Percentiles rank a stretch among this genome's conserved stretches.
These are phyloP conservation scores for Lolium perenne DNA, from an alignment of 176 grass and related monocot species.

Conservation along the genomic window DNA sequence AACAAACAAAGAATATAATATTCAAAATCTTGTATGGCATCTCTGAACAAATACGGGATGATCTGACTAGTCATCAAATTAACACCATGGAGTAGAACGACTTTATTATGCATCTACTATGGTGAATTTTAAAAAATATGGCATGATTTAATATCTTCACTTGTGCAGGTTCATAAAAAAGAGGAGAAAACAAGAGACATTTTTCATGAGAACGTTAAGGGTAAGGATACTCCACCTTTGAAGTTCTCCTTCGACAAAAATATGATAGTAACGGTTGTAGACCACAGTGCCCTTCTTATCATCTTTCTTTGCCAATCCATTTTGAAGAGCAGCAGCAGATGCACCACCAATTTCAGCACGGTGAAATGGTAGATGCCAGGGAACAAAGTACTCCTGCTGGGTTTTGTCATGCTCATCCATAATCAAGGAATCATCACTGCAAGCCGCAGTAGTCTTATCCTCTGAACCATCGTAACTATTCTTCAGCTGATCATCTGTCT, in stretches of 20 bases:
- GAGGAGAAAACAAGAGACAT: background rate
- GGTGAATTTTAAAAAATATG: background rate
- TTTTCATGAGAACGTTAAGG: conserved; percentile 15
- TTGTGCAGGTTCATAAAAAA: conserved; percentile 25
- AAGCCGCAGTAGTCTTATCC: conserved; percentile 4
- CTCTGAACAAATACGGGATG: conserved; percentile 12
- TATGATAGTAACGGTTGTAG: conserved; percentile 94
- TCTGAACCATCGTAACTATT: conserved; percentile 40
- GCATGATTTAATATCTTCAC: background rate
- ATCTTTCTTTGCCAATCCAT: conserved; percentile 90
- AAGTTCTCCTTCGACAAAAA: conserved; percentile 96
- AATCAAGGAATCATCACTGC: conserved; percentile 14
- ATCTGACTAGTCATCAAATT: background rate
- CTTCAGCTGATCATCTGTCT: conserved; percentile 41
- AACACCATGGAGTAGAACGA: conserved; percentile 15
- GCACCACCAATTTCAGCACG: conserved; percentile 89
- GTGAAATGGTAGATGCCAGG: conserved; percentile 97
- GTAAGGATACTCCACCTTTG: conserved; percentile 65
- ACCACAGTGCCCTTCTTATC: conserved; percentile 90
- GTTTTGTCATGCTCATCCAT: conserved; percentile 41
- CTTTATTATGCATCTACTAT: conserved; percentile 6
- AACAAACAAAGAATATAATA: background rate
- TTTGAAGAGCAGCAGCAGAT: conserved; percentile 77
- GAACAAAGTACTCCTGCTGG: conserved; percentile 98
- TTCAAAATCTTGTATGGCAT: background rate